phyloP scores from a whole-genome alignment of 371 early-diverging fungal species.

The Ordospora colligata region DNA sequence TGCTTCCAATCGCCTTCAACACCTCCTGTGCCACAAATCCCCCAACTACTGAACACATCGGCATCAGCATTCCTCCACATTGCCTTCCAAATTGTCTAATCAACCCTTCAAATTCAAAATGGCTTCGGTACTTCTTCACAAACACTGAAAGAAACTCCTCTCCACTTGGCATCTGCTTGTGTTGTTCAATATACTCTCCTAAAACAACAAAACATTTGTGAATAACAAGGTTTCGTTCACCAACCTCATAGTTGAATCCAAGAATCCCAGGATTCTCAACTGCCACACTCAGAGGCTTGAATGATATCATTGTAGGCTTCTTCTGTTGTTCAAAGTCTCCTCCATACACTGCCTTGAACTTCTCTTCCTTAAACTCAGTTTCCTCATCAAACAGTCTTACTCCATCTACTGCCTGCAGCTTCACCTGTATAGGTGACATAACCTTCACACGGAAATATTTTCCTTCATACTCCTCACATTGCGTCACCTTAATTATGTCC shows the following conservation, averaged over 20 bases:
- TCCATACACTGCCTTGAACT: slow-evolving; percentile 8
- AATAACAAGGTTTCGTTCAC: background rate
- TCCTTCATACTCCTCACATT: slow-evolving; percentile 31
- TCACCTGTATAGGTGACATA: slow-evolving; percentile 43
- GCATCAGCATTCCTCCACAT: slow-evolving; percentile 64
- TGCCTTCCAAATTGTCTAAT: slow-evolving; percentile 25
- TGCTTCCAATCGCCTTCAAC: slow-evolving; percentile 81
- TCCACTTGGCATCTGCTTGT: background rate
- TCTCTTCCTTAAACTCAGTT: slow-evolving; percentile 2
- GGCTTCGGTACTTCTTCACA: slow-evolving; percentile 10
- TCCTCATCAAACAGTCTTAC: slow-evolving; percentile 1
- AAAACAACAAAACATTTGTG: slow-evolving; percentile 42
- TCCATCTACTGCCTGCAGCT: slow-evolving; percentile 35
- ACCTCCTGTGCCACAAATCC: slow-evolving; percentile 97
- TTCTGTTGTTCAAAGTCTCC: slow-evolving; percentile 42
- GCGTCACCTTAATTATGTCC: slow-evolving; percentile 50
- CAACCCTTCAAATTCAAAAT: slow-evolving; percentile 1
- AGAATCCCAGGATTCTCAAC: slow-evolving; percentile 29
- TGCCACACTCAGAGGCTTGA: slow-evolving; percentile 26
- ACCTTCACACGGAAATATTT: slow-evolving; percentile 44
- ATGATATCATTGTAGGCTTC: slow-evolving; percentile 28
- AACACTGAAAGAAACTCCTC: slow-evolving; percentile 13
- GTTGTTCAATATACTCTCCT: slow-evolving; percentile 19
- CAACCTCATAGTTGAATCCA: slow-evolving; percentile 21
- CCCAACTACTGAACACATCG: slow-evolving; percentile 91